Percentiles rank a stretch among this genome's conserved stretches.
These are phyloP conservation scores for Cryptosporidium andersoni DNA, from an alignment of 169 alveolate species.

Conservation along the genomic window DNA sequence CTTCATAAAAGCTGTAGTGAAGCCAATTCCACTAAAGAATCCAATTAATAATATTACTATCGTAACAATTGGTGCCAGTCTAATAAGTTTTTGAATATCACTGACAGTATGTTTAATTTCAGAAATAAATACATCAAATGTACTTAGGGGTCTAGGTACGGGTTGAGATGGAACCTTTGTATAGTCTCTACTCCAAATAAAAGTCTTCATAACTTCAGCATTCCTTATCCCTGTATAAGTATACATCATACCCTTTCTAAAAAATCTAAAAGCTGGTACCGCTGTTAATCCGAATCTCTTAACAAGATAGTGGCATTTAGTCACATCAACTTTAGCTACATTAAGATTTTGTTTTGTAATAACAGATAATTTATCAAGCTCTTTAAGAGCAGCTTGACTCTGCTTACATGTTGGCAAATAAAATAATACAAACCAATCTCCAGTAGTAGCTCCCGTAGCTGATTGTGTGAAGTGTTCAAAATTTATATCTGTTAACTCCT, in stretches of 20 bases:
- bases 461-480: constrained; percentile 76
- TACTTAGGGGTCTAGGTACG: constrained; percentile 42
- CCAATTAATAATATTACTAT: constrained; percentile 31
- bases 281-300: constrained; percentile 53
- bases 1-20: neutral
- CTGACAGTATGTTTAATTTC: constrained; percentile 45
- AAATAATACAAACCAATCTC: constrained; percentile 73
- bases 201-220: constrained; percentile 47
- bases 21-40: constrained; percentile 46
- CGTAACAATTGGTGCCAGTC: constrained; percentile 45
- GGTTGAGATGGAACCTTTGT: constrained; percentile 39
- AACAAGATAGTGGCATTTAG: constrained; percentile 21
- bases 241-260: constrained; percentile 50
- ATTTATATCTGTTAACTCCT: constrained; percentile 70
- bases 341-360: constrained; percentile 28
- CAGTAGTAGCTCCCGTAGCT: constrained; percentile 76
- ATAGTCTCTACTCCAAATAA: constrained; percentile 53
- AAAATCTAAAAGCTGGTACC: constrained; percentile 60
- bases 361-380: constrained; percentile 22
- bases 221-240: constrained; percentile 60
- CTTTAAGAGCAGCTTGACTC: constrained; percentile 37
- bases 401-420: constrained; percentile 54
- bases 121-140: constrained; percentile 15
- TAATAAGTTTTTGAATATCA: constrained; percentile 30
- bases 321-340: constrained; percentile 57